Base-by-base conservation (phyloP, 441 rosid genomes). In the Populus hybrid region DNA sequence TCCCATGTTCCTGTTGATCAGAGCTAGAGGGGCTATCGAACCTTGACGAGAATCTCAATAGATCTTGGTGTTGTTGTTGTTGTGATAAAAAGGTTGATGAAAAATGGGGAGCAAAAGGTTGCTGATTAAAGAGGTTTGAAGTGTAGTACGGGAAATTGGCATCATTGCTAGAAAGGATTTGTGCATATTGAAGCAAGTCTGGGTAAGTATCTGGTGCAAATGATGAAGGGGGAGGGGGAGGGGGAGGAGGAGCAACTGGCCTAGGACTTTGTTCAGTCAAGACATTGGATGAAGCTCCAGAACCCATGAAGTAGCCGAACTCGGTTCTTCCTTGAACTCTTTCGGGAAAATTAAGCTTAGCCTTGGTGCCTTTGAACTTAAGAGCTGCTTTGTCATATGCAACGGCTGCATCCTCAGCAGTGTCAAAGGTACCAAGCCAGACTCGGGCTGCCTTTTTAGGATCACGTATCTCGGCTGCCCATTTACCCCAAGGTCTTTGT, bases 401-500 rank as follows among this genome's bases (percentile, higher is more conserved):
- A 30, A 30, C 32, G 5, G 32, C 32, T 30, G 32, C 32, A 30
- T 30, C 32, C 32, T 30, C 32, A 30, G 32, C 32, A 30, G 32
- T 30, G 32, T 93, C 95, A 35, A 95, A 95, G 10, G 99, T 95
- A 61, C 98, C 99, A 0, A 95, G 93, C 99, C 99, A 95, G 0
- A 95, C 99, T 69, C 98, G 85, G 1, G 98, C 98, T 57, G 98
- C 99, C 85, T 93, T 95, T 83, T 89, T 91, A 1, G 99, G 99
- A 78, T 95, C 98, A 8, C 99, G 92, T 72, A 95, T 95, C 75
- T 95, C 99, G 0, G 99, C 96, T 5, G 98, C 99, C 99, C 99
- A 95, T 88, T 95, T 95, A 0, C 99, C 99, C 99, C 99, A 95
- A 6, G 99, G 99, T 70, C 99, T 87, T 87, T 93, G 99, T 76